A percentile compares a stretch with the other conserved stretches of the same genome.
These are phyloP conservation scores for Tetrahymena thermophila DNA, from an alignment of 73 alveolate species.

Conservation along the genomic window DNA sequence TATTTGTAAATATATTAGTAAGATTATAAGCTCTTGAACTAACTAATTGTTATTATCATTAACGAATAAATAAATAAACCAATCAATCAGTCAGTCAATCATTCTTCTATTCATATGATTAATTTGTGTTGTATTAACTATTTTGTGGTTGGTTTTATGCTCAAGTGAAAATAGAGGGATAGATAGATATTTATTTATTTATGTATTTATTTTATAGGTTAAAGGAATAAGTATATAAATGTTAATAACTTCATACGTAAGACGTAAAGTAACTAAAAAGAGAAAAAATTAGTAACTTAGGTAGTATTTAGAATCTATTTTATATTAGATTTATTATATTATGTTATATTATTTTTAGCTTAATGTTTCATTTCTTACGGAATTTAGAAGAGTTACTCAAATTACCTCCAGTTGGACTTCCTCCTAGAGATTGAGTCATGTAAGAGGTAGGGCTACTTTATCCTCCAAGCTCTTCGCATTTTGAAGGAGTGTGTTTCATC, in stretches of 20 bases:
- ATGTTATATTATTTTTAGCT: background rate
- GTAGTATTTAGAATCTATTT: background rate
- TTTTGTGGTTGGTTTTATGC: background rate
- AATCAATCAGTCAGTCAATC: too few species aligned
- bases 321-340: background rate
- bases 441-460: background rate
- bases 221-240: background rate
- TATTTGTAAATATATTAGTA: too few species aligned
- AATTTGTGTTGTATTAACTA: too few species aligned
- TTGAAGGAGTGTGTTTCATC: background rate
- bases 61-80: too few species aligned
- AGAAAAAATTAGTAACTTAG: background rate
- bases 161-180: background rate
- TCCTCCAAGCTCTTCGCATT: conserved; percentile 1
- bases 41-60: too few species aligned
- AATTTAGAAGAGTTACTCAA: background rate
- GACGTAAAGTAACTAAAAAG: background rate
- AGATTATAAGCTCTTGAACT: too few species aligned
- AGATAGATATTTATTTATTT: background rate
- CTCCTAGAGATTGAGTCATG: background rate
- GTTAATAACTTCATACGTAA: background rate
- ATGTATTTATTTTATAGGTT: background rate
- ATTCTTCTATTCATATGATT: too few species aligned
- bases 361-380: background rate
- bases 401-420: background rate